Evolutionary conservation across 164 flowering plant species (phyloP).

Genomic region (Brasenia schreberi): DNA sequence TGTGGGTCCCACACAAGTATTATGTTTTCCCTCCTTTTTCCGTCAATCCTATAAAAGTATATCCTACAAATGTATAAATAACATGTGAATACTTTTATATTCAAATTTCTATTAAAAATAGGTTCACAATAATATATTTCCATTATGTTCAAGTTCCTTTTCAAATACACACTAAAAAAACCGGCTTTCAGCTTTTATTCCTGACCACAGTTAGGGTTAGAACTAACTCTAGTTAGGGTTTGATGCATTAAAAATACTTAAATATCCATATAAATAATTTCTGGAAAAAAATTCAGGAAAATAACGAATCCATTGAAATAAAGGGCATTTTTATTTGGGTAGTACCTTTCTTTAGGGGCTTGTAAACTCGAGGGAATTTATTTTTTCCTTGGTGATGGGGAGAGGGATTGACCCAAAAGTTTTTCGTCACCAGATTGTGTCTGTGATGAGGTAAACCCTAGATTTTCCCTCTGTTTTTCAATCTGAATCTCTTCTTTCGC

Average conservation of each 20-base stretch:
- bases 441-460: neutral
- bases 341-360: neutral
- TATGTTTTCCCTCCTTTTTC: too few relatives aligned
- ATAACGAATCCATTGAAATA: neutral
- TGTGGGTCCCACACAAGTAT: too few relatives aligned
- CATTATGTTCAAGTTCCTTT: neutral
- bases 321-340: neutral
- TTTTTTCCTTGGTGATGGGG: neutral
- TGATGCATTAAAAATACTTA: constrained; percentile 2
- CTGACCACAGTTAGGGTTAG: constrained; percentile 10
- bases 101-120: too few relatives aligned
- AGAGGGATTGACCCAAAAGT: neutral
- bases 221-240: constrained; percentile 26
- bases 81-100: too few relatives aligned
- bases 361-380: neutral
- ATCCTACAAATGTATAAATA: too few relatives aligned
- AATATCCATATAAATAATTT: neutral
- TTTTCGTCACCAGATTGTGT: neutral
- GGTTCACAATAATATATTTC: neutral
- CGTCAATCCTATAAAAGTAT: too few relatives aligned
- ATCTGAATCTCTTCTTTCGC: neutral
- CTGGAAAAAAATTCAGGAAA: neutral
- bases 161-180: neutral
- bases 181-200: neutral
- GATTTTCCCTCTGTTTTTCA: neutral